Base-by-base conservation (phyloP, 805 yeast species). In the Candida odintsovae region DNA sequence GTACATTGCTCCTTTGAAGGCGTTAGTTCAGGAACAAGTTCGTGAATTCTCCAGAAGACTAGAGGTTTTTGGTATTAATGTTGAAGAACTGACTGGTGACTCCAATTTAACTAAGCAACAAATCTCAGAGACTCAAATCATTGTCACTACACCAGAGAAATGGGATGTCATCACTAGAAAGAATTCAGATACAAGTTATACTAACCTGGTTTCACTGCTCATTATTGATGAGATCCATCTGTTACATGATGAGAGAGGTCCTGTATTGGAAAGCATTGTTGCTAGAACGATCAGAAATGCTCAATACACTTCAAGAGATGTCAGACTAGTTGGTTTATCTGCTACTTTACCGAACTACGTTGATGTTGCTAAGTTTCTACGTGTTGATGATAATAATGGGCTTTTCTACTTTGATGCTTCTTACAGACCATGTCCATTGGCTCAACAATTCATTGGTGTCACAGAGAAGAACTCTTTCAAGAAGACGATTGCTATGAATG, bases 131-230 rank as follows among this genome's bases (percentile, higher is more conserved):
- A 85, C 96, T 0, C 96, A 92, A 56, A 66, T 92, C 6, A 68
- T 92, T 42, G 95, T 92, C 1, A 87, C 97, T 0, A 92, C 99
- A 0, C 98, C 98, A 0, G 99, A 94, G 61, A 92, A 90, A 60
- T 92, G 98, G 98, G 98, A 94, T 67, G 87, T 94, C 19, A 83
- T 90, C 15, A 90, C 97, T 0, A 76, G 99, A 67, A 92, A 92
- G 58, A 73, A 75, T 38, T 72, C 80, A 19, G 92, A 86, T 49
- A 70, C 78, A 2, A 77, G 84, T 21, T 83, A 82, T 55, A 76
- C 82, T 1, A 72, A 76, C 31, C 67, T 80, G 1, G 94, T 89
- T 1, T 74, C 78, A 37, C 71, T 92, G 20, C 65, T 92, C 10
- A 84, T 92, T 23, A 80, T 94, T 43, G 99, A 92, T 70, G 99